Evolutionary conservation across 2,329 filamentous ascomycete species (phyloP).

Genomic region (Botryotinia calthae): DNA sequence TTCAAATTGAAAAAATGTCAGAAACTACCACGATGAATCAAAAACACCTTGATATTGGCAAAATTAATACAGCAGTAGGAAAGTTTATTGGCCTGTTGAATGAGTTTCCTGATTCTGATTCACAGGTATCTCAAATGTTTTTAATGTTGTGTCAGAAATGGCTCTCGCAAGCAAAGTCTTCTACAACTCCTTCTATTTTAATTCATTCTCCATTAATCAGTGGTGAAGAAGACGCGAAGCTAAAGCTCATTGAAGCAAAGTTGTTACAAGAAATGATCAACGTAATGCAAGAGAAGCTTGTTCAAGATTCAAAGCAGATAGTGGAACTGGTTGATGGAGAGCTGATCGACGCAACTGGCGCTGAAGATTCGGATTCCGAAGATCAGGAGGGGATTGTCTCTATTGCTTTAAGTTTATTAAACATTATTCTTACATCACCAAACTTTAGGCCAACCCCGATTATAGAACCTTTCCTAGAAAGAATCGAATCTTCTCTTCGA

Average conservation of each 20-base stretch:
- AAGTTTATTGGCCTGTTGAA: slow-evolving; percentile 51
- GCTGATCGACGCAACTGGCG: slow-evolving; percentile 40
- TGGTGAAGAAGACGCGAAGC: slow-evolving; percentile 44
- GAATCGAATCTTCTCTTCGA: slow-evolving; percentile 50
- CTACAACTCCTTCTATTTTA: slow-evolving; percentile 19
- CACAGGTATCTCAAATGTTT: slow-evolving; percentile 59
- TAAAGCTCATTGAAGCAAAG: slow-evolving; percentile 55
- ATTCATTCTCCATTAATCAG: slow-evolving; percentile 39
- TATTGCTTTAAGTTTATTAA: slow-evolving; percentile 59
- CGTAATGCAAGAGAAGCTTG: slow-evolving; percentile 59
- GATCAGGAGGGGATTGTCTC: slow-evolving; percentile 48
- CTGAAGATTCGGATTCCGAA: slow-evolving; percentile 41
- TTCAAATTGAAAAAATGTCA: slow-evolving; percentile 48
- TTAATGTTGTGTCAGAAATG: slow-evolving; percentile 57
- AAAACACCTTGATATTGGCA: slow-evolving; percentile 23
- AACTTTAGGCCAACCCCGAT: slow-evolving; percentile 52
- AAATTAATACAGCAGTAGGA: slow-evolving; percentile 44
- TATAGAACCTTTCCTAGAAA: slow-evolving; percentile 41
- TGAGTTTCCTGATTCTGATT: slow-evolving; percentile 37
- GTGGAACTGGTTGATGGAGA: slow-evolving; percentile 63
- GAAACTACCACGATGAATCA: neutral
- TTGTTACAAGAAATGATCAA: slow-evolving; percentile 65
- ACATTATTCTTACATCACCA: slow-evolving; percentile 57
- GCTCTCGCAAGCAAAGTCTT: slow-evolving; percentile 42
- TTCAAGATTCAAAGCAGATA: slow-evolving; percentile 62